phyloP scores from a whole-genome alignment of 768 basidiomycete species.

The Tubosaeta sp. region DNA sequence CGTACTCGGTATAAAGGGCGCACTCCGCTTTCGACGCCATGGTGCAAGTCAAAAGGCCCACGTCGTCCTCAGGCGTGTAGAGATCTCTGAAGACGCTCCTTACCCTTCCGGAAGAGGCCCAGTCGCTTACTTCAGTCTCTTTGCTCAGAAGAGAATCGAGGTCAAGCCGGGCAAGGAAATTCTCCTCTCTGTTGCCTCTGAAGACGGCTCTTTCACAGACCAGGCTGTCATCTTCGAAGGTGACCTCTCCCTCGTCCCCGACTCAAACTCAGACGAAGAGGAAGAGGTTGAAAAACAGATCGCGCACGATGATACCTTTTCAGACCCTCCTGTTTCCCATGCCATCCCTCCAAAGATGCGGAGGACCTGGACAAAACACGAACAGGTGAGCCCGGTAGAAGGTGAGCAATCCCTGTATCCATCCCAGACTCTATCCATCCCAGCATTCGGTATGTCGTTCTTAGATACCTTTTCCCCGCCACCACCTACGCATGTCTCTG shows the following conservation, averaged over 20 bases:
- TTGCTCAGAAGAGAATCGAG: constrained; percentile 66
- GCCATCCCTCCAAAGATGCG: constrained; percentile 63
- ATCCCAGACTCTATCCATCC: constrained; percentile 11
- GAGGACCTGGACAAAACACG: constrained; percentile 50
- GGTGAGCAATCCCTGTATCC: constrained; percentile 33
- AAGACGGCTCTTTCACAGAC: constrained; percentile 52
- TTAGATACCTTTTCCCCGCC: constrained; percentile 24
- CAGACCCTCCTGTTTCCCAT: constrained; percentile 30
- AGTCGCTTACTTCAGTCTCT: constrained; percentile 56
- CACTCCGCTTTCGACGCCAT: constrained; percentile 63
- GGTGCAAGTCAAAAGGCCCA: constrained; percentile 65
- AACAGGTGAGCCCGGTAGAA: constrained; percentile 37
- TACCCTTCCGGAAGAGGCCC: constrained; percentile 38
- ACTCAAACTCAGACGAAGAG: constrained; percentile 34
- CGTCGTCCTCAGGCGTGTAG: constrained; percentile 61
- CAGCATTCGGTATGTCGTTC: constrained; percentile 26
- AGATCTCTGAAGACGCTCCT: constrained; percentile 40
- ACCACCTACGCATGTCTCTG: constrained; percentile 32
- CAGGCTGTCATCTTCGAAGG: constrained; percentile 57
- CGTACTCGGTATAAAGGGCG: constrained; percentile 57
- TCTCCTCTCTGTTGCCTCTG: constrained; percentile 52
- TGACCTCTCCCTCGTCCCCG: constrained; percentile 31
- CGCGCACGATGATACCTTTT: constrained; percentile 39
- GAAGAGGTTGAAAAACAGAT: constrained; percentile 40
- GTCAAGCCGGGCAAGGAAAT: constrained; percentile 71